Evolutionary conservation across 768 basidiomycete species (phyloP).

Genomic region (Heimioporus sp.): DNA sequence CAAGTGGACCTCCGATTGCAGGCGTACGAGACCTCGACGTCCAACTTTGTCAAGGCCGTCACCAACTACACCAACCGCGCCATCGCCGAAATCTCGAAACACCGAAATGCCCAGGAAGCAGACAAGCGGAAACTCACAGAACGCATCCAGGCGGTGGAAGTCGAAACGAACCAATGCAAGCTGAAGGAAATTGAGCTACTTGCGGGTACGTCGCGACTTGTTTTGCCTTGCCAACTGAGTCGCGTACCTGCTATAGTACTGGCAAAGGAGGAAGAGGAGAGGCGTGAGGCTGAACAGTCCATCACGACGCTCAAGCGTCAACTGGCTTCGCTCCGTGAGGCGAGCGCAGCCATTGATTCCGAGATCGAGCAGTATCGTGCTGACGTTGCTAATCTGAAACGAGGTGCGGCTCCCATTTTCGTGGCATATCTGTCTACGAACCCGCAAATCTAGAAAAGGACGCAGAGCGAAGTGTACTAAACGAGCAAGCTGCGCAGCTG

Average conservation of each 20-base stretch:
- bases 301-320: conserved; percentile 64
- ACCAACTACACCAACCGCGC: conserved; percentile 70
- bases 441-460: conserved; percentile 52
- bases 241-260: conserved; percentile 41
- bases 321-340: conserved; percentile 60
- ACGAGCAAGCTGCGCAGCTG: conserved; percentile 48
- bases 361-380: conserved; percentile 76
- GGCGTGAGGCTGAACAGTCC: conserved; percentile 64
- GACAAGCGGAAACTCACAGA: conserved; percentile 66
- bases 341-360: conserved; percentile 52
- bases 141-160: conserved; percentile 58
- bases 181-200: conserved; percentile 77
- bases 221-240: not conserved
- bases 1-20: conserved; percentile 62
- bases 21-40: conserved; percentile 62
- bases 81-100: conserved; percentile 64
- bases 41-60: conserved; percentile 72
- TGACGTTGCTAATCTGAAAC: conserved; percentile 55
- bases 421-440: not conserved
- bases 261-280: conserved; percentile 68
- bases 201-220: conserved; percentile 49
- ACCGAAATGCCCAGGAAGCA: conserved; percentile 56
- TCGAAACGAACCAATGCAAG: conserved; percentile 74
- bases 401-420: conserved; percentile 43
- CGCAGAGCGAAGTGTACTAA: conserved; percentile 58